Base-by-base conservation (phyloP, 2,329 filamentous ascomycete species). In the Trichoderma oligosporum region DNA sequence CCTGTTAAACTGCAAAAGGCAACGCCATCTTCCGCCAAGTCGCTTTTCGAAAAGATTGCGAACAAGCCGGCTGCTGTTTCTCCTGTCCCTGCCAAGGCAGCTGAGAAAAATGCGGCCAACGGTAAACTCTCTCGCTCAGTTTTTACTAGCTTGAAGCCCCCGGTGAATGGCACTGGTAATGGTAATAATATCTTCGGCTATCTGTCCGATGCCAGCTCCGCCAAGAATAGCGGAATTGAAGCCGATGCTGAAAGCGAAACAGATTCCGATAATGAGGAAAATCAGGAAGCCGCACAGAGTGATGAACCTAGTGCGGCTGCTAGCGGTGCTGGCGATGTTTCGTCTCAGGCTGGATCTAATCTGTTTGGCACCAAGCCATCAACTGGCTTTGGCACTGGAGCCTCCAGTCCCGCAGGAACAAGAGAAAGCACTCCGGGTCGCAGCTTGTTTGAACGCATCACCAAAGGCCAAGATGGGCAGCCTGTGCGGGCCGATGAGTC, bases 131-230 rank as follows among this genome's bases (percentile, higher is more conserved):
- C 75, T 25, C 72, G 73, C 24, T 78, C 78, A 1, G 74, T 78
- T 9, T 70, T 79, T 59, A 70, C 73, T 35, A 72, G 70, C 54
- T 51, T 71, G 14, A 77, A 78, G 65, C 65, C 61, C 12, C 64
- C 61, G 44, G 58, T 61, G 14, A 63, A 63, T 47, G 45, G 49
- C 7, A 42, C 68, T 1, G 55, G 67, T 22, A 67, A 62, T 14
- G 64, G 68, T 39, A 64, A 69, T 11, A 84, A 85, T 64, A 83
- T 84, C 48, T 86, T 86, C 64, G 78, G 77, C 22, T 80, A 85
- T 62, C 74, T 85, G 7, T 84, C 82, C 1, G 81, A 82, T 64
- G 74, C 72, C 29, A 82, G 80, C 62, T 81, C 79, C 12, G 73
- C 76, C 38, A 81, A 80, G 67, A 81, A 77, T 49, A 83, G 81